A percentile compares a stretch with the other conserved stretches of the same genome.
These are phyloP conservation scores for Pythium scleroteichum DNA, from an alignment of 352 stramenopile genomes.

Conservation along the genomic window DNA sequence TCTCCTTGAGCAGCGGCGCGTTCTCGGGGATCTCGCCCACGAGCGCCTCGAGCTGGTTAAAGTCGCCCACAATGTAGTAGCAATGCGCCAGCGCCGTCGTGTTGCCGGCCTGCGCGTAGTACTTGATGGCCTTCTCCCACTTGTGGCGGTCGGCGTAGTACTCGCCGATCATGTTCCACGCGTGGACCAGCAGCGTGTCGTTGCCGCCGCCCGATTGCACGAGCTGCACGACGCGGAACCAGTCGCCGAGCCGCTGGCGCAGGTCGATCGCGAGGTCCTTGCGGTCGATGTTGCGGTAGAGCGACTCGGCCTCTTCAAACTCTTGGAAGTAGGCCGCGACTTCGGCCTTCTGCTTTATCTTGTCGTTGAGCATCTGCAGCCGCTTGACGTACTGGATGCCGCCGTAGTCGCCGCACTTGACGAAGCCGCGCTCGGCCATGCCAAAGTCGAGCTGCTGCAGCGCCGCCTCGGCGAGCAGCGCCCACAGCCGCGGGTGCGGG, in stretches of 20 bases:
- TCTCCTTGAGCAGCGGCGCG: slow-evolving; percentile 75
- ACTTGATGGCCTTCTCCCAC: slow-evolving; percentile 93
- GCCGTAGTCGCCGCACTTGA: slow-evolving; percentile 90
- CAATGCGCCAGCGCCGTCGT: slow-evolving; percentile 79
- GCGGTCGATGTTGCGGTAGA: slow-evolving; percentile 94
- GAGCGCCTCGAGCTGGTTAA: slow-evolving; percentile 83
- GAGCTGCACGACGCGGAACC: slow-evolving; percentile 90
- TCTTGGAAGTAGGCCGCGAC: slow-evolving; percentile 89
- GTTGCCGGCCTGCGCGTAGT: slow-evolving; percentile 87
- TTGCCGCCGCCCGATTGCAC: slow-evolving; percentile 76
- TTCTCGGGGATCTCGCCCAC: slow-evolving; percentile 84
- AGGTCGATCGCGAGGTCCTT: slow-evolving; percentile 93
- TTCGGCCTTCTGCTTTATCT: slow-evolving; percentile 91
- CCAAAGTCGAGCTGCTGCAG: slow-evolving; percentile 90
- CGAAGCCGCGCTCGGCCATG: slow-evolving; percentile 92
- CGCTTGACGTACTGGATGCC: slow-evolving; percentile 94
- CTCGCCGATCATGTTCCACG: slow-evolving; percentile 90
- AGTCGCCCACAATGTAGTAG: slow-evolving; percentile 91
- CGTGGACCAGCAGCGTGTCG: slow-evolving; percentile 77
- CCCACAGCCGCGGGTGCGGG: slow-evolving; percentile 86
- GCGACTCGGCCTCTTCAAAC: slow-evolving; percentile 90
- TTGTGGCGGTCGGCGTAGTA: slow-evolving; percentile 91
- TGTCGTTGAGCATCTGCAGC: slow-evolving; percentile 85
- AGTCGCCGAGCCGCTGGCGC: slow-evolving; percentile 89
- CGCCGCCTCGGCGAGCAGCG: slow-evolving; percentile 84